phyloP scores from a whole-genome alignment of 495 filamentous ascomycete genomes.

The Rhypophila decipiens region DNA sequence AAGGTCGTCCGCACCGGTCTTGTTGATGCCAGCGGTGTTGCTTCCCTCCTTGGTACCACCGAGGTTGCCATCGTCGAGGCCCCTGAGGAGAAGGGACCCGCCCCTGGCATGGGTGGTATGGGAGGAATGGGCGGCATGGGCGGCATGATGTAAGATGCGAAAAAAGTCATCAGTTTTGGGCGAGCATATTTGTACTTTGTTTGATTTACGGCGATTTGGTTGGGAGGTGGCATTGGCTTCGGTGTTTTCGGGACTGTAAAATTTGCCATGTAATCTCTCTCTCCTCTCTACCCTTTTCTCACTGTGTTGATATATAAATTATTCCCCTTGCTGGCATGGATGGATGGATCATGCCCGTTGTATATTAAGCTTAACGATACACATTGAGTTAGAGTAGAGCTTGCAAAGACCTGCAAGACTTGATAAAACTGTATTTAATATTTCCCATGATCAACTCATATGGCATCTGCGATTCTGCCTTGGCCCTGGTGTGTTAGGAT shows the following conservation, averaged over 20 bases:
- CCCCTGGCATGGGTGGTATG: slow-evolving; percentile 51
- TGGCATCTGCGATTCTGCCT: not conserved
- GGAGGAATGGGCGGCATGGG: slow-evolving; percentile 53
- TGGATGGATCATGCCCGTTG: slow-evolving; percentile 18
- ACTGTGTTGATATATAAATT: slow-evolving; percentile 21
- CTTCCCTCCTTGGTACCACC: slow-evolving; percentile 93
- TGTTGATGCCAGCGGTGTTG: slow-evolving; percentile 91
- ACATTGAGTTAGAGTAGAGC: slow-evolving; percentile 25
- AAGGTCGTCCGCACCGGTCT: slow-evolving; percentile 98
- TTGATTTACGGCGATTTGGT: slow-evolving; percentile 28
- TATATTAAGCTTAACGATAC: slow-evolving; percentile 18
- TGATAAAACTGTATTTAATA: slow-evolving; percentile 1
- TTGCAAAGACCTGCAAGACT: slow-evolving; percentile 2
- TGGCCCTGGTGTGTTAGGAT: not conserved
- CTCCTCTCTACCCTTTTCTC: slow-evolving; percentile 27
- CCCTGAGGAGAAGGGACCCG: slow-evolving; percentile 75
- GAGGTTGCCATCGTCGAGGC: slow-evolving; percentile 97
- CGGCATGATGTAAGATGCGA: slow-evolving; percentile 23
- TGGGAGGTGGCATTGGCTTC: slow-evolving; percentile 21
- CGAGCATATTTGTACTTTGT: slow-evolving; percentile 4
- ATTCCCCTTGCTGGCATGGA: slow-evolving; percentile 9
- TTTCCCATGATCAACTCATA: not conserved
- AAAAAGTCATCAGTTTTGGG: slow-evolving; percentile 9
- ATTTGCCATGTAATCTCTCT: slow-evolving; percentile 29
- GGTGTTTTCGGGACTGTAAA: slow-evolving; percentile 26